Conservation (phyloP, 2,329 filamentous ascomycete genomes). For the Colletotrichum sp. region DNA sequence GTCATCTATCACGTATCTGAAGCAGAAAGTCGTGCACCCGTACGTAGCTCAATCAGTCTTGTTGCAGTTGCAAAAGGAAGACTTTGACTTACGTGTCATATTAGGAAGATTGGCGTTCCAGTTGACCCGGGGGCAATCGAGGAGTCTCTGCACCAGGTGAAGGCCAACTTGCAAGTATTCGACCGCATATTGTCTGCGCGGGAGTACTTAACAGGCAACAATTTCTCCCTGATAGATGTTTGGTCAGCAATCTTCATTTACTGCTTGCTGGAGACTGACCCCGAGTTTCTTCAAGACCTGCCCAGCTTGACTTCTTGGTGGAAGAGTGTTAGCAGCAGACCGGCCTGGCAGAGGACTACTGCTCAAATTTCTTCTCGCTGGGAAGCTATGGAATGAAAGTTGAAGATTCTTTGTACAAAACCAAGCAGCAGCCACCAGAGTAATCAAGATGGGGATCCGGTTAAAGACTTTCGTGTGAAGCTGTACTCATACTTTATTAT, state of each 20-base stretch:
- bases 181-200: background rate
- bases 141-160: background rate
- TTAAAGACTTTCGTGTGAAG: too few relatives aligned
- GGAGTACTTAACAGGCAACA: background rate
- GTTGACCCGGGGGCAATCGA: background rate
- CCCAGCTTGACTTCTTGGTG: background rate
- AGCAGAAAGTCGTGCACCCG: background rate
- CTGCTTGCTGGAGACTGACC: background rate
- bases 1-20: background rate
- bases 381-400: background rate
- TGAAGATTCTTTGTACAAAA: background rate
- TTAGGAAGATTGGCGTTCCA: background rate
- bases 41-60: background rate
- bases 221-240: background rate
- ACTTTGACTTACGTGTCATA: background rate
- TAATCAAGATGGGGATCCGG: background rate
- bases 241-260: background rate
- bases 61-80: background rate
- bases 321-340: background rate
- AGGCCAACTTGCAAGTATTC: background rate
- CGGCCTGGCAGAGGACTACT: background rate
- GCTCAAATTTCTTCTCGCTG: background rate
- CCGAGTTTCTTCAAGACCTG: background rate
- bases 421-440: background rate
- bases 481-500: background rate